phyloP scores from a whole-genome alignment of 495 filamentous ascomycete genomes.

The Penicillium chermesinum region DNA sequence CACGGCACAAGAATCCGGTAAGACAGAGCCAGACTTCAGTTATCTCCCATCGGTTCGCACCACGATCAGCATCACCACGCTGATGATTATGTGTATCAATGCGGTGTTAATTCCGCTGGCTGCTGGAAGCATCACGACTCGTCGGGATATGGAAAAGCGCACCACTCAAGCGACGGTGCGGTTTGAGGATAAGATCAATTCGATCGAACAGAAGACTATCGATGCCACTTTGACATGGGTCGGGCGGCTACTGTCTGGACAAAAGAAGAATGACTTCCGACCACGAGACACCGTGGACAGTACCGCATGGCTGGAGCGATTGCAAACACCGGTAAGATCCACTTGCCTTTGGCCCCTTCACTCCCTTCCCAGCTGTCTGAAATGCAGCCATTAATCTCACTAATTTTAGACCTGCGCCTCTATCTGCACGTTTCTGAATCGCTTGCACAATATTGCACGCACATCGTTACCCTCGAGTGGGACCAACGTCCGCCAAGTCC shows the following conservation, averaged over 20 bases:
- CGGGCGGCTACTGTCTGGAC: constrained; percentile 63
- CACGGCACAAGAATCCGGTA: constrained; percentile 66
- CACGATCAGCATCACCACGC: constrained; percentile 81
- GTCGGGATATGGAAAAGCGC: constrained; percentile 85
- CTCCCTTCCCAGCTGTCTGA: neutral
- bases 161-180: constrained; percentile 64
- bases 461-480: constrained; percentile 66
- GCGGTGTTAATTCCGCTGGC: constrained; percentile 89
- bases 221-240: constrained; percentile 80
- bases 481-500: constrained; percentile 69
- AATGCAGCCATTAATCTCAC: neutral
- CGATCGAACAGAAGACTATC: constrained; percentile 78
- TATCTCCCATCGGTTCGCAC: constrained; percentile 75
- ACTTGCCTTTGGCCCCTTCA: neutral
- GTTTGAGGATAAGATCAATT: constrained; percentile 86
- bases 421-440: constrained; percentile 70
- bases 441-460: constrained; percentile 53
- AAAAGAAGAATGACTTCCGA: constrained; percentile 90
- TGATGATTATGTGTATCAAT: constrained; percentile 86
- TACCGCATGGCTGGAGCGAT: constrained; percentile 64
- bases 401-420: constrained; percentile 61
- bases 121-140: constrained; percentile 78
- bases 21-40: constrained; percentile 79
- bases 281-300: constrained; percentile 83
- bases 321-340: constrained; percentile 65